phyloP scores from a whole-genome alignment of 169 alveolate genomes.

The Eimeria tenella region DNA sequence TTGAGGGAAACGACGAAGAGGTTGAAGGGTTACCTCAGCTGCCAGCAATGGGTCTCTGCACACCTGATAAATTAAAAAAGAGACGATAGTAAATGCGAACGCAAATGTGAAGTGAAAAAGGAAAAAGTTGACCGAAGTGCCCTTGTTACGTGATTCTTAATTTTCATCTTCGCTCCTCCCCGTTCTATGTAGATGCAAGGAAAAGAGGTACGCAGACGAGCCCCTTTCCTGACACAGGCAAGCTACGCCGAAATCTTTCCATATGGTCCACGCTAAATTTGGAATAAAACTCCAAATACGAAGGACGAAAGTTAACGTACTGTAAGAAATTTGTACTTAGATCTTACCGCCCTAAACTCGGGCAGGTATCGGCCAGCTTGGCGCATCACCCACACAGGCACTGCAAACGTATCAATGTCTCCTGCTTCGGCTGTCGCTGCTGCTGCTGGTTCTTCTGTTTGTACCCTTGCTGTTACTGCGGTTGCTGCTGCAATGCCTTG shows the following conservation, averaged over 20 bases:
- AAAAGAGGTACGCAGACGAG: too few relatives aligned
- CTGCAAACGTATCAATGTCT: conserved; percentile 27
- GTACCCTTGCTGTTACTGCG: too few relatives aligned
- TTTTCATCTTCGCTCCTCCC: too few relatives aligned
- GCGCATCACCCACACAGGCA: conserved; percentile 92
- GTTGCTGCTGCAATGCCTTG: neutral
- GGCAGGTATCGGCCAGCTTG: conserved; percentile 93
- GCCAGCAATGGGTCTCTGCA: conserved; percentile 89
- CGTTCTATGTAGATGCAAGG: too few relatives aligned
- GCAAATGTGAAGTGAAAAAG: neutral
- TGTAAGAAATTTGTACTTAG: conserved; percentile 84
- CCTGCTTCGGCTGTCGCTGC: too few relatives aligned
- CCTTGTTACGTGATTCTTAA: too few relatives aligned
- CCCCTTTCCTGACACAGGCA: too few relatives aligned
- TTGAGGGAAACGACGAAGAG: conserved; percentile 84
- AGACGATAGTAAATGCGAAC: neutral
- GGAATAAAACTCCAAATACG: too few relatives aligned
- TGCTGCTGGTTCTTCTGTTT: too few relatives aligned
- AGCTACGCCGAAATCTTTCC: too few relatives aligned
- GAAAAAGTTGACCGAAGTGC: neutral
- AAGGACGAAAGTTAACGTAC: conserved; percentile 30
- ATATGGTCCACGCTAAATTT: too few relatives aligned
- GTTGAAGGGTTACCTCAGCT: conserved; percentile 90
- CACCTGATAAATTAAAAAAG: conserved; percentile 56
- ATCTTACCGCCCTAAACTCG: conserved; percentile 85